phyloP scores from a whole-genome alignment of 2,329 filamentous ascomycete species.

The Fusarium burgessii region DNA sequence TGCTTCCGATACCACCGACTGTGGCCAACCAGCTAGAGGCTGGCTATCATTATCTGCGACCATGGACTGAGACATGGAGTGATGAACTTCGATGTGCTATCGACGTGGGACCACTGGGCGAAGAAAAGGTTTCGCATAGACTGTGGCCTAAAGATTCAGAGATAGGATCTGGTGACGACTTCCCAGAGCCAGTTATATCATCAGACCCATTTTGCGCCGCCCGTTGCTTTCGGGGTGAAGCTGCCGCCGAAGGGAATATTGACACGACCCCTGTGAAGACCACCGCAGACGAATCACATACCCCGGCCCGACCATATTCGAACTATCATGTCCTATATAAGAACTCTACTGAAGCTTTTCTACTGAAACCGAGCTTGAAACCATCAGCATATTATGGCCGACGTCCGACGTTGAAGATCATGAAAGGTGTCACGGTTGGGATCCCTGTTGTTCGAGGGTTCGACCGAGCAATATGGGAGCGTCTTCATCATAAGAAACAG shows the following conservation, averaged over 20 bases:
- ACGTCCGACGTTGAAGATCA: conserved; percentile 83
- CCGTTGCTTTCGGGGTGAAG: conserved; percentile 70
- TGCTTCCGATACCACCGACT: conserved; percentile 86
- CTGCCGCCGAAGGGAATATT: conserved; percentile 65
- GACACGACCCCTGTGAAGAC: conserved; percentile 50
- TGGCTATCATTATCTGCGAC: conserved; percentile 87
- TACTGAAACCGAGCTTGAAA: conserved; percentile 86
- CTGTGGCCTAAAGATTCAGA: conserved; percentile 77
- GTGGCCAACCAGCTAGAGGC: conserved; percentile 93
- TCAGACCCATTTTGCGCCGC: conserved; percentile 70
- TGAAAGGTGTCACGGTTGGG: conserved; percentile 84
- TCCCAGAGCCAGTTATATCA: conserved; percentile 58
- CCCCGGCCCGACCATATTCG: conserved; percentile 70
- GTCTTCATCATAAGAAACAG: conserved; percentile 67
- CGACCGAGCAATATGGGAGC: conserved; percentile 80
- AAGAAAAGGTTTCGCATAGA: conserved; percentile 88
- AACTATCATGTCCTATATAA: conserved; percentile 90
- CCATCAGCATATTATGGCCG: conserved; percentile 89
- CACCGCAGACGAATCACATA: conserved; percentile 52
- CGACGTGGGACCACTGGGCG: conserved; percentile 88
- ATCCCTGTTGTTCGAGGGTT: conserved; percentile 93
- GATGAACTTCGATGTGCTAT: conserved; percentile 92
- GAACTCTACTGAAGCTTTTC: conserved; percentile 79
- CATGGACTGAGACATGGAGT: conserved; percentile 92
- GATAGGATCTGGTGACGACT: conserved; percentile 29